A percentile compares a stretch with the other conserved stretches of the same genome.
phyloP scores from a whole-genome alignment of 345 rosid species.

The Geranium brycei region DNA sequence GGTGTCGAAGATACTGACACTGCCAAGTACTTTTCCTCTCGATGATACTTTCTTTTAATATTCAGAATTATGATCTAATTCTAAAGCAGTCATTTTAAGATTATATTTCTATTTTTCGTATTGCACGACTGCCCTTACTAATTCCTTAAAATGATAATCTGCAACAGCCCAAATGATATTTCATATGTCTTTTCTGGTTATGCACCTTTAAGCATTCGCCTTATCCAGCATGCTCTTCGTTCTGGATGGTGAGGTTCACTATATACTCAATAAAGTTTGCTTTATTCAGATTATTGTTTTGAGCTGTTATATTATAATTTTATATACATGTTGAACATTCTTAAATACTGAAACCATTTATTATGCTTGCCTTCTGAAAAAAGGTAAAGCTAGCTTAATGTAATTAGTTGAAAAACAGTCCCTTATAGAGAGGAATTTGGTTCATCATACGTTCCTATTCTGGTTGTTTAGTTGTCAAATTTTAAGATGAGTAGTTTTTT shows the following conservation, averaged over 20 bases:
- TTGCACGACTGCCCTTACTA: not conserved
- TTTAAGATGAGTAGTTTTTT: not conserved
- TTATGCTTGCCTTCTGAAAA: not conserved
- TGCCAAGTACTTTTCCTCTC: slow-evolving; percentile 44
- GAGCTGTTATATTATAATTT: not conserved
- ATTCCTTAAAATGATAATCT: slow-evolving; percentile 10
- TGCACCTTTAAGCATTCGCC: slow-evolving; percentile 96
- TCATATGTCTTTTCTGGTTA: slow-evolving; percentile 95
- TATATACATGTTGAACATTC: not conserved
- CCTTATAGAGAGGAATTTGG: not conserved
- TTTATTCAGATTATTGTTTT: not conserved
- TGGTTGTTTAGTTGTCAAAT: not conserved
- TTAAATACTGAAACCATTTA: not conserved
- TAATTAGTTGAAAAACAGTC: not conserved
- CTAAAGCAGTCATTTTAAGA: not conserved
- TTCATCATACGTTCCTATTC: not conserved
- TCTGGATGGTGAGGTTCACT: slow-evolving; percentile 77
- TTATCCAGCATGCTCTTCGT: slow-evolving; percentile 86
- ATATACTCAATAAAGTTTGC: not conserved
- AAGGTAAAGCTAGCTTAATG: not conserved
- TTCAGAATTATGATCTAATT: not conserved
- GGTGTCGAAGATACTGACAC: slow-evolving; percentile 89
- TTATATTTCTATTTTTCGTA: too few relatives aligned
- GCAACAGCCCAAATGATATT: slow-evolving; percentile 71
- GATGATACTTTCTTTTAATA: not conserved